phyloP scores from a whole-genome alignment of 1,284 basidiomycete species.

The Inonotus hispidus region DNA sequence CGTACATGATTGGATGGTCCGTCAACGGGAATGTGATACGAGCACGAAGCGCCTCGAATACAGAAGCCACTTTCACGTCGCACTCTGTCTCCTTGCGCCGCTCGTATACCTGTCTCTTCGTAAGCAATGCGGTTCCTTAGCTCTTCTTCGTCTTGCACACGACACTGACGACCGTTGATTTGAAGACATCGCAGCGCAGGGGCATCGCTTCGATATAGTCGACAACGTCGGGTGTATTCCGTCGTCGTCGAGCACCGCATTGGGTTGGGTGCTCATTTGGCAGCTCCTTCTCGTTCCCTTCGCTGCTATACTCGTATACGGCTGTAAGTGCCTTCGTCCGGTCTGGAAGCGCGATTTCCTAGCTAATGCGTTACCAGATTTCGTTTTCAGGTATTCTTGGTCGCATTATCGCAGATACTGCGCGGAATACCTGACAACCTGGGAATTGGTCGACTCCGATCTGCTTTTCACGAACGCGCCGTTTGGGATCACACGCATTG shows the following conservation, averaged over 20 bases:
- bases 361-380: constrained; percentile 1
- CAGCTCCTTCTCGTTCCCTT: constrained; percentile 45
- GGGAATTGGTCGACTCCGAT: constrained; percentile 1
- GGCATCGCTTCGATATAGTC: constrained; percentile 63
- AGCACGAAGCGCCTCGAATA: constrained; percentile 32
- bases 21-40: constrained; percentile 31
- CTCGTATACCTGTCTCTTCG: constrained; percentile 53
- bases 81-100: constrained; percentile 50
- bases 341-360: neutral
- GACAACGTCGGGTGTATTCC: constrained; percentile 60
- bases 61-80: constrained; percentile 40
- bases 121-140: constrained; percentile 31
- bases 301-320: constrained; percentile 6
- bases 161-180: neutral
- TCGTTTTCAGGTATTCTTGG: constrained; percentile 5
- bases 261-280: constrained; percentile 51
- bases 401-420: neutral
- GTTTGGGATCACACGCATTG: neutral
- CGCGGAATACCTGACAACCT: neutral
- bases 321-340: neutral
- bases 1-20: constrained; percentile 20
- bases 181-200: constrained; percentile 61
- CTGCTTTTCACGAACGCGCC: constrained; percentile 2
- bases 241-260: constrained; percentile 47
- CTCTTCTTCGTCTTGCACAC: neutral